Conservation (phyloP, 2,329 filamentous ascomycete species). For the Talaromyces sp. region DNA sequence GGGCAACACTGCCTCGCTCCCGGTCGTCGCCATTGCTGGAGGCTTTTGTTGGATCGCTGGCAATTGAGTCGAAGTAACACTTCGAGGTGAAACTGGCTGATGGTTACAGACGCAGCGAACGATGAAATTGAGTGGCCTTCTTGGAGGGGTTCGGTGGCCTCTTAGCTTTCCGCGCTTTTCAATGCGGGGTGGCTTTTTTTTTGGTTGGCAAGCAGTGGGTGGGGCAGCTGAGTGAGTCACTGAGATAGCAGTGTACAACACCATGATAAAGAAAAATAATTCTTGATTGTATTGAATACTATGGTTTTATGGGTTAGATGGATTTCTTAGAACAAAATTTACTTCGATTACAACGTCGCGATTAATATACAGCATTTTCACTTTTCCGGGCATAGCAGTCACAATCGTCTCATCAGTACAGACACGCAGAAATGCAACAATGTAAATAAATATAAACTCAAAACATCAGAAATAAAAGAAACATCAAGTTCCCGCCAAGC, state of each 20-base stretch:
- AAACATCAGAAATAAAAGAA: neutral
- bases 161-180: neutral
- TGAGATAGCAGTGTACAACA: neutral
- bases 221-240: neutral
- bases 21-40: conserved; percentile 7
- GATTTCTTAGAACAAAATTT: neutral
- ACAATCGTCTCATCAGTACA: neutral
- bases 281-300: neutral
- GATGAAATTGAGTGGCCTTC: neutral
- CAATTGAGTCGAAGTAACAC: neutral
- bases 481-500: neutral
- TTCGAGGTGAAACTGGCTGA: neutral
- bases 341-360: neutral
- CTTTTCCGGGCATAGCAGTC: neutral
- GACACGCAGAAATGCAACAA: neutral
- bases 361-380: conserved; percentile 1
- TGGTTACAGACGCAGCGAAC: neutral
- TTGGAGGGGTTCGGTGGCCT: neutral
- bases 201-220: neutral
- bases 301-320: too few species aligned
- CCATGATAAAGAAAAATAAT: neutral
- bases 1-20: conserved; percentile 1
- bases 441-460: neutral
- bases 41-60: neutral
- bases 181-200: neutral